A percentile compares a stretch with the other conserved stretches of the same genome.
phyloP scores from a whole-genome alignment of 2,329 filamentous ascomycete genomes.

The Neurospora sp. region DNA sequence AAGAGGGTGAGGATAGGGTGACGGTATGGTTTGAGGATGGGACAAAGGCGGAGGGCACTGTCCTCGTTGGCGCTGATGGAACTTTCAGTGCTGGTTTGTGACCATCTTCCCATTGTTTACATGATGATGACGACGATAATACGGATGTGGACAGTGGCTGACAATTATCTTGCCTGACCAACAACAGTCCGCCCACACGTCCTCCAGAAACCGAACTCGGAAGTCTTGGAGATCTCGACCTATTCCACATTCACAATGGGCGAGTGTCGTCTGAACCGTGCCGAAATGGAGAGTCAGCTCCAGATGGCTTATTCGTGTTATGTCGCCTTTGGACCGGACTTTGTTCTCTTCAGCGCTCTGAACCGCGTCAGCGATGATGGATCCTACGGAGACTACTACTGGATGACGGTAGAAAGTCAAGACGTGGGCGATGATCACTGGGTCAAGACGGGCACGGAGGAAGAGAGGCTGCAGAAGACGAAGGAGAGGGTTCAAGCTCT shows the following conservation, averaged over 20 bases:
- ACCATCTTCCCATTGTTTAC: conserved; percentile 8
- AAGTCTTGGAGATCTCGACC: conserved; percentile 19
- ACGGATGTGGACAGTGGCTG: conserved; percentile 8
- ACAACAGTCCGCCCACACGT: conserved; percentile 22
- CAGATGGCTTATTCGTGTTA: conserved; percentile 23
- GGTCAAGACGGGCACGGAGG: conserved; percentile 15
- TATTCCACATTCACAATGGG: conserved; percentile 20
- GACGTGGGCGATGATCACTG: conserved; percentile 23
- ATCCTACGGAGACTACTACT: conserved; percentile 21
- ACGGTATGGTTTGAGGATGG: conserved; percentile 34
- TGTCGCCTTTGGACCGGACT: conserved; percentile 9
- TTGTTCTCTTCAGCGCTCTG: conserved; percentile 18
- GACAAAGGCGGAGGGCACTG: conserved; percentile 28
- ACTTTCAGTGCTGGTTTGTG: conserved; percentile 26
- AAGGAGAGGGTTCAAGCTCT: conserved; percentile 1
- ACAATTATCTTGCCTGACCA: conserved; percentile 2
- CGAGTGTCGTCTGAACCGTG: conserved; percentile 17
- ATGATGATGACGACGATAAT: neutral
- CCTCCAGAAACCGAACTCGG: conserved; percentile 15
- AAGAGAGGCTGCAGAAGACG: conserved; percentile 8
- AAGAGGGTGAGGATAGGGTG: conserved; percentile 24
- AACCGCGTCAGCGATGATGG: conserved; percentile 14
- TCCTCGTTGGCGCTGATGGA: conserved; percentile 39
- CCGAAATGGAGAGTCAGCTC: conserved; percentile 22
- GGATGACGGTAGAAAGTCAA: conserved; percentile 15